Evolutionary conservation across 495 filamentous ascomycete genomes (phyloP), one percentile per base, ranked within the genome.

Genomic region (Hyaloscypha hepaticicola): DNA sequence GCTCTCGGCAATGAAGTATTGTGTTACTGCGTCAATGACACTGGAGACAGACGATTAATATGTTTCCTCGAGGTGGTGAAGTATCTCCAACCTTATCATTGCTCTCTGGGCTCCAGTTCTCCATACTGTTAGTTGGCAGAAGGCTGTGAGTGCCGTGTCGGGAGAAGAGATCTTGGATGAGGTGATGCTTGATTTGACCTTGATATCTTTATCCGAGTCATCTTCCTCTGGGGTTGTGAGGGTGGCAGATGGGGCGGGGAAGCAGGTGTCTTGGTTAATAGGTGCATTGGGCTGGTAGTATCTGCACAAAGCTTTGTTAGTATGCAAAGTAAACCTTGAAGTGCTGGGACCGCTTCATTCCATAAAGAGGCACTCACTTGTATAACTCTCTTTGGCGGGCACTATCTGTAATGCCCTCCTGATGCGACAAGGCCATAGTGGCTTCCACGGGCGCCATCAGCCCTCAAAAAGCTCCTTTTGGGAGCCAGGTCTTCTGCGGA

Each of bases 91-190:
- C 67, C 77, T 79, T 41, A 80, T 76, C 67, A 80, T 76, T 2
- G 75, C 81, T 34, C 82, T 78, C 61, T 82, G 75, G 5, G 81
- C 75, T 55, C 80, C 73, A 5, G 82, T 72, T 21, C 81, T 76
- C 70, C 70, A 72, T 62, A 66, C 57, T 53, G 66, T 86, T 24
- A 90, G 74, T 69, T 90, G 87, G 24, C 87, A 82, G 67, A 90
- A 80, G 0, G 84, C 85, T 0, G 83, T 86, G 22, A 92, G 75
- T n/a, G 83, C 84, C 3, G 82, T 77, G 70, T 90, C 89, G 6
- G 74, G 70, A 19, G 82, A 81, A 2, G 70, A 66, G 29, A 83
- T 63, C 7, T 82, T 80, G n/a, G 77, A 79, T 16, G 83, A 65
- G 45, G 83, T 80, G 6, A 79, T 77, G 63, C 78, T 77, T 4